A percentile compares a stretch with the other conserved stretches of the same genome.
Conservation (phyloP, 73 alveolate species). For the Paramecium tetraurelia region DNA sequence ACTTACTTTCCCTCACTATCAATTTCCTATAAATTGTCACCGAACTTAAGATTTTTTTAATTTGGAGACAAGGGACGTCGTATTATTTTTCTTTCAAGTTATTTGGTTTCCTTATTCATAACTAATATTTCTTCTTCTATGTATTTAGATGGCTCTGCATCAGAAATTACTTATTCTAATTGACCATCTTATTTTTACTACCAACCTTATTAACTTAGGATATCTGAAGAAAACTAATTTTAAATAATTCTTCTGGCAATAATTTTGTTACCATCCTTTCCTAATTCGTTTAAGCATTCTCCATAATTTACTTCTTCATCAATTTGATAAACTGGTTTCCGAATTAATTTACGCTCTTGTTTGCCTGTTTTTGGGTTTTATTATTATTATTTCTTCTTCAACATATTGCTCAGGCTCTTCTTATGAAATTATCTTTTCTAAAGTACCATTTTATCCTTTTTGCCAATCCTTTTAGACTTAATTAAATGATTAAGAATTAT, state of each 20-base stretch:
- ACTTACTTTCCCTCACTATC: neutral
- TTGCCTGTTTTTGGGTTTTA: conserved; percentile 3
- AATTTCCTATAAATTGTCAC: neutral
- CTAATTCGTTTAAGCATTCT: neutral
- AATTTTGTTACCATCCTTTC: neutral
- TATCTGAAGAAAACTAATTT: neutral
- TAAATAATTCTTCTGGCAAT: neutral
- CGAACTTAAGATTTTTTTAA: neutral
- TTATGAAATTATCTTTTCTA: neutral
- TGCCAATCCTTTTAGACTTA: neutral
- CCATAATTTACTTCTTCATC: neutral
- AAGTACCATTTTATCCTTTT: neutral
- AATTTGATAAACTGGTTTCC: neutral
- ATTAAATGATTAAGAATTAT: neutral
- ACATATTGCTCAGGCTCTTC: neutral
- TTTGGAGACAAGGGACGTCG: neutral
- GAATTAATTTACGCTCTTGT: neutral
- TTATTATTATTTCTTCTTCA: neutral
- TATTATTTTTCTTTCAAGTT: neutral
- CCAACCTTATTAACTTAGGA: neutral
- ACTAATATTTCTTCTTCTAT: neutral
- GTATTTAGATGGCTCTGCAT: neutral
- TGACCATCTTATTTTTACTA: neutral
- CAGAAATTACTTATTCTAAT: neutral
- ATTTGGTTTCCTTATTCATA: neutral